phyloP scores from a whole-genome alignment of 1,284 basidiomycete genomes.

The Ceratobasidium sp. region DNA sequence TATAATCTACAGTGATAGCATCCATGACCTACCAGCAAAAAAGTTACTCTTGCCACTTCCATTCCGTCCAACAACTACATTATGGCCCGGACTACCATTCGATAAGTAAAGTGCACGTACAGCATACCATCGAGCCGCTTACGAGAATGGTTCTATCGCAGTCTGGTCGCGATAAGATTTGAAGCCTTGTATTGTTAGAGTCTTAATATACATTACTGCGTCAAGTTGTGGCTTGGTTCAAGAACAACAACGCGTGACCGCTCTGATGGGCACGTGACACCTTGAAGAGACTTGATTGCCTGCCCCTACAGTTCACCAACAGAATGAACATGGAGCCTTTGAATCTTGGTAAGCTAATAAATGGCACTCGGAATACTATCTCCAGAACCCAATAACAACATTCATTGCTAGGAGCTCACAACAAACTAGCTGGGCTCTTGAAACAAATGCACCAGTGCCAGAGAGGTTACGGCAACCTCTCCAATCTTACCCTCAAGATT shows the following conservation, averaged over 20 bases:
- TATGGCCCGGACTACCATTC: conserved; percentile 76
- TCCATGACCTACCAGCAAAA: conserved; percentile 73
- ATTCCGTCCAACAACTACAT: conserved; percentile 94
- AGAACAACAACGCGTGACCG: conserved; percentile 29
- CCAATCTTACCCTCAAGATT: no score
- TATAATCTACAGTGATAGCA: neutral
- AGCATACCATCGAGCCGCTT: conserved; percentile 33
- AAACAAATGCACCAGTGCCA: no score
- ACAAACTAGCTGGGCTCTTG: no score
- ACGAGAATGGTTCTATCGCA: conserved; percentile 60
- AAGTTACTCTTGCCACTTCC: conserved; percentile 97
- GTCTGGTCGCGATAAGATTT: conserved; percentile 84
- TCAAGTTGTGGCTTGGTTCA: conserved; percentile 9
- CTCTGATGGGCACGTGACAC: no score
- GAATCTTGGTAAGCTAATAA: no score
- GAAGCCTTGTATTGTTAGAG: conserved; percentile 94
- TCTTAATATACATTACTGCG: conserved; percentile 77
- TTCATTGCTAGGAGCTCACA: no score
- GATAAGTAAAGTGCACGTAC: conserved; percentile 37
- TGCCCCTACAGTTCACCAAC: no score
- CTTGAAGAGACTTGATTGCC: no score
- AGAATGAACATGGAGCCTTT: no score
- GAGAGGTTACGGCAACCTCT: no score
- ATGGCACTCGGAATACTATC: no score
- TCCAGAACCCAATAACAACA: no score